A percentile compares a stretch with the other conserved stretches of the same genome.
These are phyloP conservation scores for Zarea fungicola DNA, from an alignment of 2,329 filamentous ascomycete genomes.

Conservation along the genomic window DNA sequence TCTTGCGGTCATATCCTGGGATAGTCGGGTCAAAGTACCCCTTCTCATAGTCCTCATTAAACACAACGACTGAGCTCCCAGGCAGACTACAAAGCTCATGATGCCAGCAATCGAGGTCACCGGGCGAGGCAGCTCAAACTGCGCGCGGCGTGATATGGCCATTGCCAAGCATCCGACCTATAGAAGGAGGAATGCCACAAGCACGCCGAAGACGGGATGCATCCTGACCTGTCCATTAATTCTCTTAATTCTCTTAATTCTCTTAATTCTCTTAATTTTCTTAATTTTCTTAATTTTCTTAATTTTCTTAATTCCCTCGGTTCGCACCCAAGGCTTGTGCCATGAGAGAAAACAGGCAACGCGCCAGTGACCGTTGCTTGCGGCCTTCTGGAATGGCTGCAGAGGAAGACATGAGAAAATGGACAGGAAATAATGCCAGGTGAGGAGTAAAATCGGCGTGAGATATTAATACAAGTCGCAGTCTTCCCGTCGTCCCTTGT, in stretches of 20 bases:
- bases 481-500: too few relatives aligned
- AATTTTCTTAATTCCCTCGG: too few relatives aligned
- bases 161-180: conserved; percentile 60
- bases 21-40: too few relatives aligned
- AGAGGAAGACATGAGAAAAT: conserved; percentile 61
- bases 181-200: conserved; percentile 67
- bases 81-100: conserved; percentile 69
- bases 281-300: too few relatives aligned
- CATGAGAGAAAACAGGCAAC: conserved; percentile 58
- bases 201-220: conserved; percentile 66
- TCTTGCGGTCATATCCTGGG: too few relatives aligned
- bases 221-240: conserved; percentile 56
- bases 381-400: conserved; percentile 52
- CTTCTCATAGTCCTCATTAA: too few relatives aligned
- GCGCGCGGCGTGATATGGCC: conserved; percentile 55
- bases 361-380: conserved; percentile 58
- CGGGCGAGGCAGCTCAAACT: conserved; percentile 66
- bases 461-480: too few relatives aligned
- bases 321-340: conserved; percentile 55
- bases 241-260: too few relatives aligned
- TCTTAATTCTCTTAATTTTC: too few relatives aligned
- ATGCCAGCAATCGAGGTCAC: conserved; percentile 70
- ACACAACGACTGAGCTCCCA: conserved; percentile 65
- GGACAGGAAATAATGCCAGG: too few relatives aligned
- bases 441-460: too few relatives aligned